Evolutionary conservation across 129 eudicot species (phyloP), one percentile per base, ranked within the genome.

Genomic region (Pulicaria dysenterica): DNA sequence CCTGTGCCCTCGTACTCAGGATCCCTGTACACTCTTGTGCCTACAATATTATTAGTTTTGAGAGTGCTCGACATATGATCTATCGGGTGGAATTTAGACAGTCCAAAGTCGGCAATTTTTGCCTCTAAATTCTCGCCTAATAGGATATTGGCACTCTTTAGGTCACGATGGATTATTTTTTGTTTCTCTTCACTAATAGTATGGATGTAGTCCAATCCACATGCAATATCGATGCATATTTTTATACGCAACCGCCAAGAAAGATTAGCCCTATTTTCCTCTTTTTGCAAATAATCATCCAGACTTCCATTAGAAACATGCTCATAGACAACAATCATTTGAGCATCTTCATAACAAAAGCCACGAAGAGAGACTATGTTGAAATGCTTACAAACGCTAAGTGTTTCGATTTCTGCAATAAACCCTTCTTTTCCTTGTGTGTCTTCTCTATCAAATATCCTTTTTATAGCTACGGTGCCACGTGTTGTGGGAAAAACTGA

Each of bases 141-240:
- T 39, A 60, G 47, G 37, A 60, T 60, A 39, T 60, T 60, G 2
- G 19, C 66, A 13, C 47, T 60, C 12, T 38, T 60, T 12, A 60
- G 37, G 24, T 38, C 66, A 3, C 66, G 66, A 4, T 60, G 66
- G 47, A 60, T 60, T 60, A 60, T 60, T 46, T 60, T 60, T 60
- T 6, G 66, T 38, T 39, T 38, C 5, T 37, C n/a, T 13, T 39
- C 24, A 11, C 37, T 12, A 11, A 46, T 60, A 24, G 66, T 39
- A 60, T 60, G 66, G 4, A 60, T 60, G 46, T 60, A 60, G 13
- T 39, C 47, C 12, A 60, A 14, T 14, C 66, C 66, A 3, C 7
- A 24, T 13, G 66, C 66, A 39, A 60, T 7, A 60, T n/a, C 66
- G 14, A 60, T 38, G 47, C 66, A 60, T 37, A 60, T 60, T 38